Percentiles rank a stretch among this genome's conserved stretches.
phyloP scores from a whole-genome alignment of 1,284 basidiomycete genomes.

The Cryptococcus sp. region DNA sequence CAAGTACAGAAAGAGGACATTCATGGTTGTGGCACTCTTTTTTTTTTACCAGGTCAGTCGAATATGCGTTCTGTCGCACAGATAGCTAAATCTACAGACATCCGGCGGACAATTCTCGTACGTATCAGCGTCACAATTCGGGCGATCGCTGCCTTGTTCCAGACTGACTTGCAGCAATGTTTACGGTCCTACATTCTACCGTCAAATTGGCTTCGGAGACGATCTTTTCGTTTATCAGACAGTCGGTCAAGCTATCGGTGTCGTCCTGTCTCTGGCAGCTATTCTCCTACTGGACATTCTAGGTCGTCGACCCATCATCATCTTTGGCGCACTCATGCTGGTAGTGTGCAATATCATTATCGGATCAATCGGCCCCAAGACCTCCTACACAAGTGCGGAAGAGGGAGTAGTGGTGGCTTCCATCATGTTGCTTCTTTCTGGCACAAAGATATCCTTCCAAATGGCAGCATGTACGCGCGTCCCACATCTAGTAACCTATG shows the following conservation, averaged over 20 bases:
- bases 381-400: slow-evolving; percentile 1
- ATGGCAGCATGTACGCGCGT: too few species aligned
- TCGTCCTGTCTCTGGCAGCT: slow-evolving; percentile 12
- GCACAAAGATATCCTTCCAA: slow-evolving; percentile 13
- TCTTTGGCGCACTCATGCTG: slow-evolving; percentile 9
- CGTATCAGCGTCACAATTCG: too few species aligned
- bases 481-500: too few species aligned
- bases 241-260: slow-evolving; percentile 13
- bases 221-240: slow-evolving; percentile 21
- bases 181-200: slow-evolving; percentile 19
- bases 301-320: slow-evolving; percentile 18
- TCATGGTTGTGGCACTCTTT: slow-evolving; percentile 7
- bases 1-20: slow-evolving; percentile 12
- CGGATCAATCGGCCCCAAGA: slow-evolving; percentile 12
- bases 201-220: slow-evolving; percentile 14
- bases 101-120: too few species aligned
- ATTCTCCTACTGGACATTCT: slow-evolving; percentile 11
- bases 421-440: slow-evolving; percentile 16
- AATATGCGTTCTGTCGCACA: not conserved
- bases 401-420: slow-evolving; percentile 17
- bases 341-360: slow-evolving; percentile 15
- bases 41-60: slow-evolving; percentile 14
- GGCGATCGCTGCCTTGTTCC: too few species aligned
- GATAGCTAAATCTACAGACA: too few species aligned
- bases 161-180: too few species aligned